Evolutionary conservation across 768 basidiomycete species (phyloP), one percentile per base, ranked within the genome.

Genomic region (Neoboletus brunneissimus): DNA sequence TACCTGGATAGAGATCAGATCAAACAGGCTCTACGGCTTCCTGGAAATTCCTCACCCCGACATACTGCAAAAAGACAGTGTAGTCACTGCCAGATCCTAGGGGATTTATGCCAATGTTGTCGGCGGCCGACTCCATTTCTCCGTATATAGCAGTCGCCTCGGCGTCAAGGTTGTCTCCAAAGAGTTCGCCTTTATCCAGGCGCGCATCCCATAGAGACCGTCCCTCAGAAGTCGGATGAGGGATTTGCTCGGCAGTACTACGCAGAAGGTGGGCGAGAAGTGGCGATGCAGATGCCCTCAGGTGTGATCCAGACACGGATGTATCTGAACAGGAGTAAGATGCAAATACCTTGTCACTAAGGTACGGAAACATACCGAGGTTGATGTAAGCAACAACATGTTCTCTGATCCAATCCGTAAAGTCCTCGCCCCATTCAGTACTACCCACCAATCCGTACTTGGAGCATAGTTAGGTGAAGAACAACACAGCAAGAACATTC

Each of bases 341-440:
- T 8, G 71, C 20, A 31, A 31, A 15, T 25, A 32, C 13, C 37
- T 22, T 71, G 57, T 84, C 83, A 48, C 13, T 40, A 10, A 58
- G 42, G 40, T 42, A 54, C 5, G 25, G 22, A 46, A 32, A 62
- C 72, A 29, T 68, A 74, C 79, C 86, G n/a, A 94, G 76, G 67
- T 98, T 98, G 60, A 97, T 73, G 67, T 98, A 98, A 8, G 91
- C 82, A 18, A 92, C 94, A 47, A 89, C 90, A 58, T 95, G 82
- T 34, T 87, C 76, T 40, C 81, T 78, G 38, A 98, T 83, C 85
- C 89, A 96, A 16, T 82, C 78, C 0, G 84, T 67, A 65, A 96
- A 98, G 67, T 98, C 96, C 70, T 98, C 96, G 3, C 86, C 93
- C 83, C 89, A 97, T 74, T 98, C 96, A 5, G 91, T 94, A 66